phyloP scores from a whole-genome alignment of 2,329 filamentous ascomycete species.

The Bisporella sp. region DNA sequence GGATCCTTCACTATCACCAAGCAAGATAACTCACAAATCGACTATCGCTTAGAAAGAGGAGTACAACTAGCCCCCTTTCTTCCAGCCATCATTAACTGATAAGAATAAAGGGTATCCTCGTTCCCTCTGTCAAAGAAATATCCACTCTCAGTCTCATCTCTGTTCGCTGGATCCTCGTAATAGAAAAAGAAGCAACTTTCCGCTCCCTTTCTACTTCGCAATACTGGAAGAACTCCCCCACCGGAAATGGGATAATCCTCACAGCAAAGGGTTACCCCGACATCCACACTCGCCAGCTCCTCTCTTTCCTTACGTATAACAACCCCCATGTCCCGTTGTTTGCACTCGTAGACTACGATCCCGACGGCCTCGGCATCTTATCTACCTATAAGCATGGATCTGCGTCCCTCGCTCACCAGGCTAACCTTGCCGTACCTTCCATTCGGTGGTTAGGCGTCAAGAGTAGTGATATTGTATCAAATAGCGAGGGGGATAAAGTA shows the following conservation, averaged over 20 bases:
- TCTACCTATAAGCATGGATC: slow-evolving; percentile 69
- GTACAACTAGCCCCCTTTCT: slow-evolving; percentile 31
- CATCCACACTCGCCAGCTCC: slow-evolving; percentile 58
- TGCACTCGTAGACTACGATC: slow-evolving; percentile 67
- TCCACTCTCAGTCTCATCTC: slow-evolving; percentile 40
- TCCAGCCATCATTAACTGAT: too few species aligned
- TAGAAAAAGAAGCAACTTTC: slow-evolving; percentile 84
- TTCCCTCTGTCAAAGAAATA: slow-evolving; percentile 49
- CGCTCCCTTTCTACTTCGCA: slow-evolving; percentile 52
- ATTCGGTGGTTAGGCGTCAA: slow-evolving; percentile 59
- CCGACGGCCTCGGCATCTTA: slow-evolving; percentile 68
- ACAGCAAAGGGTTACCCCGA: slow-evolving; percentile 83
- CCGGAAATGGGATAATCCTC: slow-evolving; percentile 55
- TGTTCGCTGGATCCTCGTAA: slow-evolving; percentile 60
- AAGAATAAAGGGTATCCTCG: slow-evolving; percentile 39
- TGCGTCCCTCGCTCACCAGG: slow-evolving; percentile 46
- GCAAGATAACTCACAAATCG: slow-evolving; percentile 35
- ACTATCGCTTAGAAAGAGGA: slow-evolving; percentile 33
- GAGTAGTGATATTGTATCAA: slow-evolving; percentile 21
- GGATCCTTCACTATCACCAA: slow-evolving; percentile 47
- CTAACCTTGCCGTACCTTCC: slow-evolving; percentile 37
- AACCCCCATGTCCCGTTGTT: slow-evolving; percentile 49
- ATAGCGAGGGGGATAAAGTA: slow-evolving; percentile 2
- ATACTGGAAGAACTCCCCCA: slow-evolving; percentile 44
- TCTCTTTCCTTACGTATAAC: slow-evolving; percentile 44